phyloP scores from a whole-genome alignment of 192 early-diverging fungal species.

The Coemansia sp. region DNA sequence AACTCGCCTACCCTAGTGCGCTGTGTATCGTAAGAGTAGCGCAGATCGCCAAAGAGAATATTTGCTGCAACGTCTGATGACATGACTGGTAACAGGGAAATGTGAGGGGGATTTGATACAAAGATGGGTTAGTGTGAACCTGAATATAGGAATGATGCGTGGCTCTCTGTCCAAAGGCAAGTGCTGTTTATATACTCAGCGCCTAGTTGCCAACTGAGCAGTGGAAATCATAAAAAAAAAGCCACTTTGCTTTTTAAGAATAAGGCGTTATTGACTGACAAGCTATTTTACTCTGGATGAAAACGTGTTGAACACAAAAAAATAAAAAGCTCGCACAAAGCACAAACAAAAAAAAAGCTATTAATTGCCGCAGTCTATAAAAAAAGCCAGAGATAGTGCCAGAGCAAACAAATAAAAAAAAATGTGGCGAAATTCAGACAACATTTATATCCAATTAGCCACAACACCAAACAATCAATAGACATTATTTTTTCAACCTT shows the following conservation, averaged over 20 bases:
- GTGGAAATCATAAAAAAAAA: neutral
- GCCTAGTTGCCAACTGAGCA: neutral
- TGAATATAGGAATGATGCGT: neutral
- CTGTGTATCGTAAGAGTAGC: conserved; percentile 42
- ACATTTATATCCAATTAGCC: neutral
- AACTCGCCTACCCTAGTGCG: conserved; percentile 26
- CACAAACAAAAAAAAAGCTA: neutral
- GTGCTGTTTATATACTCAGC: neutral
- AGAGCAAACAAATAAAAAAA: conserved; percentile 4
- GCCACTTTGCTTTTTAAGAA: neutral
- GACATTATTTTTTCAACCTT: neutral
- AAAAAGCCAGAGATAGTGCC: neutral
- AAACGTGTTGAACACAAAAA: neutral
- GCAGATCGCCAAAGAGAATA: conserved; percentile 45
- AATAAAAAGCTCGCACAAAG: neutral
- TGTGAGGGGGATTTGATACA: neutral
- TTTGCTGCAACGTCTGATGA: conserved; percentile 41
- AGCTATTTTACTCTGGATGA: neutral
- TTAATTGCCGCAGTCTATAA: neutral
- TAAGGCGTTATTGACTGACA: neutral
- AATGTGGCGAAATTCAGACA: neutral
- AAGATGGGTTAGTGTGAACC: no score
- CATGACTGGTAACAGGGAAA: conserved; percentile 13
- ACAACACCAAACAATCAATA: neutral
- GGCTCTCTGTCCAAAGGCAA: neutral